A percentile compares a stretch with the other conserved stretches of the same genome.
phyloP scores from a whole-genome alignment of 1,284 basidiomycete genomes.

The Rhodotorula sp. region DNA sequence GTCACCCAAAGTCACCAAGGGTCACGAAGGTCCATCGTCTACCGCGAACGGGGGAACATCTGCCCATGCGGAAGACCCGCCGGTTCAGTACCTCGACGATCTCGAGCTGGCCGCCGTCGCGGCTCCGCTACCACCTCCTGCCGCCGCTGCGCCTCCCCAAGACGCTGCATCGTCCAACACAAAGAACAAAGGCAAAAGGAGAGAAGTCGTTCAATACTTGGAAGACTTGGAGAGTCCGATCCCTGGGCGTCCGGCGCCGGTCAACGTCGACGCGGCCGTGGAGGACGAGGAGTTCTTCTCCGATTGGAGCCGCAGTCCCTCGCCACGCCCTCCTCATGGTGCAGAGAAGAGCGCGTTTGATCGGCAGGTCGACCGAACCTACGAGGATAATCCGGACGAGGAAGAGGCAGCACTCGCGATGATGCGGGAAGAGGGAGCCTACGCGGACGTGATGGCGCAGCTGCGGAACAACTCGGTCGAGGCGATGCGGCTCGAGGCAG shows the following conservation, averaged over 20 bases:
- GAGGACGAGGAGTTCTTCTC: constrained; percentile 17
- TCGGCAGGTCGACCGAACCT: no score
- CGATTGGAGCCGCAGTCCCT: constrained; percentile 25
- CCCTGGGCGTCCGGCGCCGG: neutral
- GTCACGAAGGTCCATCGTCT: neutral
- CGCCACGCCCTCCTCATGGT: constrained; percentile 4
- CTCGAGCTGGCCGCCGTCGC: neutral
- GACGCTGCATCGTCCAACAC: neutral
- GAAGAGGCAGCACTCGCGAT: constrained; percentile 40
- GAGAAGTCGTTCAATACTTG: neutral
- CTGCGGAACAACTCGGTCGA: constrained; percentile 80
- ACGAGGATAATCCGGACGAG: constrained; percentile 22
- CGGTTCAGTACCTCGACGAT: neutral
- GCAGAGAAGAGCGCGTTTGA: neutral
- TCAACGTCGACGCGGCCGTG: neutral
- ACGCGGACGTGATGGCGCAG: constrained; percentile 83
- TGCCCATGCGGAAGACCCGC: neutral
- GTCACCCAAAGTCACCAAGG: neutral
- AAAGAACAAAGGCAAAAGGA: neutral
- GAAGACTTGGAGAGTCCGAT: neutral
- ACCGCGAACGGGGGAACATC: no score
- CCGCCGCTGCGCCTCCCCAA: neutral
- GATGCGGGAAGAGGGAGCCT: constrained; percentile 53
- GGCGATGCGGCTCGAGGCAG: constrained; percentile 79
- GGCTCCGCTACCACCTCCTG: neutral